phyloP scores from a whole-genome alignment of 495 filamentous ascomycete species.

The Neurospora sublineolata region DNA sequence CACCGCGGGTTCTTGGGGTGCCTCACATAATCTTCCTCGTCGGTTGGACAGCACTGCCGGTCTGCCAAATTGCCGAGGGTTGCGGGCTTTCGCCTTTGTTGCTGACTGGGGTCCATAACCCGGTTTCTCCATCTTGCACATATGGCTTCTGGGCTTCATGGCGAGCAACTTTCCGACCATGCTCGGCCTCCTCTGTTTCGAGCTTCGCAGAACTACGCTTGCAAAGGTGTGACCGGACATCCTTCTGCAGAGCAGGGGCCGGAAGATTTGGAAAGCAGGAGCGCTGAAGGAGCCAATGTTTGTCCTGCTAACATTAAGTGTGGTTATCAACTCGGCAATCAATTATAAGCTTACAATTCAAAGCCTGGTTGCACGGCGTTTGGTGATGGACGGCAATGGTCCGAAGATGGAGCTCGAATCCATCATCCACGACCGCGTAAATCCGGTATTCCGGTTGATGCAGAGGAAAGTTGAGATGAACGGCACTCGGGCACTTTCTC shows the following conservation, averaged over 20 bases:
- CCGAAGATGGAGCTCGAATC: background rate
- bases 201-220: background rate
- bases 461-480: background rate
- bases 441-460: background rate
- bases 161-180: background rate
- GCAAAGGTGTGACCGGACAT: background rate
- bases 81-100: background rate
- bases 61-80: background rate
- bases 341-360: background rate
- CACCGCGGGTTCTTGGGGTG: conserved; percentile 6
- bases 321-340: background rate
- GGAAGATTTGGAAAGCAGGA: background rate
- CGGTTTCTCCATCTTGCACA: background rate
- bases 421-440: background rate
- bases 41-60: conserved; percentile 39
- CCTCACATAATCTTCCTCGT: conserved; percentile 54
- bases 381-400: background rate
- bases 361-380: background rate
- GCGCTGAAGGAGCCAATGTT: background rate
- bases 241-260: background rate
- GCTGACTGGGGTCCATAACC: background rate
- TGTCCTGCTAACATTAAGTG: background rate
- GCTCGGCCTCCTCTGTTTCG: background rate
- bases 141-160: background rate
- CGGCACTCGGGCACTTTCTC: background rate